Conservation (phyloP, 768 basidiomycete genomes). For the Cantharellus anzutake region DNA sequence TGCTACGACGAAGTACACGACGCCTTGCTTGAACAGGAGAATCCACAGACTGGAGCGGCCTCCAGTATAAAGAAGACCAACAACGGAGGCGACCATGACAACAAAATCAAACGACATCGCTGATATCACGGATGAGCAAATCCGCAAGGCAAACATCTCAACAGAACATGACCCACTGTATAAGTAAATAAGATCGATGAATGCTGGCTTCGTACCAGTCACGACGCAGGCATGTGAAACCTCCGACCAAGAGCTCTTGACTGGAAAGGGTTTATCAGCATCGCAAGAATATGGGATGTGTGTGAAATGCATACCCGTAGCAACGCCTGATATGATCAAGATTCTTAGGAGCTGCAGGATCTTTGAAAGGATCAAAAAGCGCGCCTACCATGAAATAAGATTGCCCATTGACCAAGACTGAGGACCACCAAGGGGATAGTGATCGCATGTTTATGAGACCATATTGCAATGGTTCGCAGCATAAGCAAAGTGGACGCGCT, state of each 20-base stretch:
- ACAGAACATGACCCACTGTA: conserved; percentile 19
- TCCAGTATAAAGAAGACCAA: conserved; percentile 32
- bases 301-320: too few relatives aligned
- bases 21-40: conserved; percentile 51
- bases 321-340: too few relatives aligned
- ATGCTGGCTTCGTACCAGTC: conserved; percentile 18
- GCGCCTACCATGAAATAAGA: neutral
- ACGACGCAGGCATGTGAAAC: conserved; percentile 6
- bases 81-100: conserved; percentile 40
- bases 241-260: neutral
- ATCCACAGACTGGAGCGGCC: conserved; percentile 38
- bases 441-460: conserved; percentile 38
- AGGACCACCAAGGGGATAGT: conserved; percentile 30
- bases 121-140: neutral
- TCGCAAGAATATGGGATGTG: too few relatives aligned
- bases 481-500: conserved; percentile 10
- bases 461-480: conserved; percentile 35
- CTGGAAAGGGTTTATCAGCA: neutral
- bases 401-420: conserved; percentile 31
- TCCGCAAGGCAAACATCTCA: neutral
- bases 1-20: conserved; percentile 53
- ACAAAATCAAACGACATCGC: conserved; percentile 53
- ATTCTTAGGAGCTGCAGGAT: too few relatives aligned
- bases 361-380: neutral
- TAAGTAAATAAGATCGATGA: conserved; percentile 49